These are phyloP conservation scores for Reticulascus tulasneorum DNA, from an alignment of 2,329 filamentous ascomycete species.

Conservation along the genomic window DNA sequence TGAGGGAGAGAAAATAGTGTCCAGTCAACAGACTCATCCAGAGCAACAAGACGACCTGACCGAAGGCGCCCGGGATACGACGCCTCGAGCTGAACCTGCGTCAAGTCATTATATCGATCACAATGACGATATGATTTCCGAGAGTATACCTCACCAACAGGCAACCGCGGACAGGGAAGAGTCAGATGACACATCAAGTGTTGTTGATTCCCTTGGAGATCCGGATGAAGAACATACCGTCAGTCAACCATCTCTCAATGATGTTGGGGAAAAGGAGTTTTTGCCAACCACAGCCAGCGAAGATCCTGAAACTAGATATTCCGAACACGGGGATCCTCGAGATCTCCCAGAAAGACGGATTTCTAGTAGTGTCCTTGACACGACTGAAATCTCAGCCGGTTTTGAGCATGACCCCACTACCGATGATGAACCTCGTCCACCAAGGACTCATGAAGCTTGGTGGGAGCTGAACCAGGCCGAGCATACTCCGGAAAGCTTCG, in stretches of 20 bases:
- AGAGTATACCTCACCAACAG: not conserved
- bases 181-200: not conserved
- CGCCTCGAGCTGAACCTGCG: too few relatives aligned
- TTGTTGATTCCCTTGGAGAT: not conserved
- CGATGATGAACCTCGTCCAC: too few relatives aligned
- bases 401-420: too few relatives aligned
- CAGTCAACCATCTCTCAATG: conserved; percentile 6
- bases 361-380: conserved; percentile 7
- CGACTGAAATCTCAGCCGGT: conserved; percentile 6
- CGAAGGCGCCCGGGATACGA: too few relatives aligned
- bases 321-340: conserved; percentile 5
- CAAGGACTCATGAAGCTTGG: too few relatives aligned
- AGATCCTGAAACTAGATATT: conserved; percentile 11
- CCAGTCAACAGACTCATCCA: too few relatives aligned
- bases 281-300: conserved; percentile 9
- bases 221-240: not conserved
- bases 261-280: conserved; percentile 6
- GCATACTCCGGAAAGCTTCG: too few relatives aligned
- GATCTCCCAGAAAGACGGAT: conserved; percentile 8
- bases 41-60: too few relatives aligned
- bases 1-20: too few relatives aligned
- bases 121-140: too few relatives aligned
- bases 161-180: not conserved
- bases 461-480: too few relatives aligned
- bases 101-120: too few relatives aligned